phyloP scores from a whole-genome alignment of 306 rosid species.

The Oxytropis ochrocephala region DNA sequence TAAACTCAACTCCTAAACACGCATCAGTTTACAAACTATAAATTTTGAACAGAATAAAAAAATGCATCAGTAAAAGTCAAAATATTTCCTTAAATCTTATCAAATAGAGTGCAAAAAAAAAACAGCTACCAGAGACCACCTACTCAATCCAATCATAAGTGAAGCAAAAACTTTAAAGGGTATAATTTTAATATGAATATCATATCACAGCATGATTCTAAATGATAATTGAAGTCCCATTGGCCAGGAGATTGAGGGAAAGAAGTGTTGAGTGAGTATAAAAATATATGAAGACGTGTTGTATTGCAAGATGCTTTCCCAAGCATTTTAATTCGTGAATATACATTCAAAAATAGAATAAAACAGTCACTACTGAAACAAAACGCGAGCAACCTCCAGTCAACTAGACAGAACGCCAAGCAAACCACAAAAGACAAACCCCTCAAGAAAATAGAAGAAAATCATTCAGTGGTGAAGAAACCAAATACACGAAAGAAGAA shows the following conservation, averaged over 20 bases:
- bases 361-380: slow-evolving; percentile 6
- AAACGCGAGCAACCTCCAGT: background rate
- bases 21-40: background rate
- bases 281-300: background rate
- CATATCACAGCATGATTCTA: background rate
- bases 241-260: background rate
- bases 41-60: background rate
- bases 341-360: background rate
- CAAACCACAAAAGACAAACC: background rate
- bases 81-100: background rate
- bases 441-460: background rate
- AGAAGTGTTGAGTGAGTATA: background rate
- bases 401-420: background rate
- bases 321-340: background rate
- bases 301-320: background rate
- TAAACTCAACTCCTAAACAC: background rate
- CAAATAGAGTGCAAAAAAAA: background rate
- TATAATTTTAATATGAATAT: background rate
- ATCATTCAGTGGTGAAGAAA: slow-evolving; percentile 3
- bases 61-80: background rate
- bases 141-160: background rate
- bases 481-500: background rate
- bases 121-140: background rate
- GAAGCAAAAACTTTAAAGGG: background rate
- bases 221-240: background rate